These are phyloP conservation scores for Paxillus involutus DNA, from an alignment of 768 basidiomycete species.

Conservation along the genomic window DNA sequence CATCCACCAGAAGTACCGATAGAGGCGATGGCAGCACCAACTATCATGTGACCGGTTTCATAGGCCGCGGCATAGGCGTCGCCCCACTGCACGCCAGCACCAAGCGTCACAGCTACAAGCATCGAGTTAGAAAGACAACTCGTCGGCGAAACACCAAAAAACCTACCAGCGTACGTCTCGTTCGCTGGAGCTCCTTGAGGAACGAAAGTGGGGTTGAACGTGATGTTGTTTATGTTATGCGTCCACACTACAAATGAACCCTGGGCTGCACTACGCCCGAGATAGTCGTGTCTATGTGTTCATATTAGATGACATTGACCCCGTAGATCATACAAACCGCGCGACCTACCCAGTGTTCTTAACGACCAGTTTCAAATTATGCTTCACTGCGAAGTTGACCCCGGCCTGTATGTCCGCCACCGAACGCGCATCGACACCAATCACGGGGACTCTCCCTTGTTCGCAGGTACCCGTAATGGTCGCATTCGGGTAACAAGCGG, in stretches of 20 bases:
- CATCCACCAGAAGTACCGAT: constrained; percentile 51
- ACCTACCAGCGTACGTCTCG: constrained; percentile 17
- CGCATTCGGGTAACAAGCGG: constrained; percentile 36
- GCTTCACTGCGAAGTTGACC: constrained; percentile 17
- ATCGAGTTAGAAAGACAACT: constrained; percentile 6
- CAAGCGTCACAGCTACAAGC: constrained; percentile 30
- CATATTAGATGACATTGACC: neutral
- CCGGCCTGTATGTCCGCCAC: constrained; percentile 19
- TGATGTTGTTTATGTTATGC: constrained; percentile 39
- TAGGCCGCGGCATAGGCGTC: constrained; percentile 41
- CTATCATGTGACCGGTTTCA: constrained; percentile 35
- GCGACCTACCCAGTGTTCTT: constrained; percentile 23
- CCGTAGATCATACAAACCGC: neutral
- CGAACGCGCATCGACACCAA: constrained; percentile 21
- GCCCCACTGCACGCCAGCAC: constrained; percentile 46
- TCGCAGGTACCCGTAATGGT: constrained; percentile 16
- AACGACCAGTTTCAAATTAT: constrained; percentile 18
- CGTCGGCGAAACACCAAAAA: neutral
- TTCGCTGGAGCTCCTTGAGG: constrained; percentile 30
- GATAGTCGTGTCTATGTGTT: constrained; percentile 33
- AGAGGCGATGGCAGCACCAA: constrained; percentile 41
- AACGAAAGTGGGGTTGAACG: constrained; percentile 28
- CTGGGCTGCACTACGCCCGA: constrained; percentile 39
- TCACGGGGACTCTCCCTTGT: constrained; percentile 19
- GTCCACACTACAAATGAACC: constrained; percentile 42